A percentile compares a stretch with the other conserved stretches of the same genome.
These are phyloP conservation scores for Neonothopanus nambi DNA, from an alignment of 1,284 basidiomycete species.

Conservation along the genomic window DNA sequence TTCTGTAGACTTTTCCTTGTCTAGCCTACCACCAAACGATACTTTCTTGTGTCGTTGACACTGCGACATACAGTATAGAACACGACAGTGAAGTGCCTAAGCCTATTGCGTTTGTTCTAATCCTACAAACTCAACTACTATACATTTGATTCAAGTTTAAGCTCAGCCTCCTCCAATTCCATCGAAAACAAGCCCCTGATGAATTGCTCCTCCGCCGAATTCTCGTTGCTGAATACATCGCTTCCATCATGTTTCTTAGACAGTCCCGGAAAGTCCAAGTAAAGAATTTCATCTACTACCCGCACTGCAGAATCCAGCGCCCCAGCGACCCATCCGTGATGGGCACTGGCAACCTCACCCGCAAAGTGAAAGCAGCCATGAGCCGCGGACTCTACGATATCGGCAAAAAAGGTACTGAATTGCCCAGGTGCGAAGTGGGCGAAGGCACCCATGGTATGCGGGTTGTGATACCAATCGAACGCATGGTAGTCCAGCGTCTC, in stretches of 20 bases:
- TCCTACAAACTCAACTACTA: too few relatives aligned
- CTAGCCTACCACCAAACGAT: too few relatives aligned
- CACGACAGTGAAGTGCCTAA: too few relatives aligned
- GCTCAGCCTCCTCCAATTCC: neutral
- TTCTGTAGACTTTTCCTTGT: too few relatives aligned
- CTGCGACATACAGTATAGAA: too few relatives aligned
- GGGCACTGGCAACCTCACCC: constrained; percentile 2
- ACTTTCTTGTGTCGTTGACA: too few relatives aligned
- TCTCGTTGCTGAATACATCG: neutral
- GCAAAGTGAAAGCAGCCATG: constrained; percentile 6
- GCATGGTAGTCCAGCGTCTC: constrained; percentile 24
- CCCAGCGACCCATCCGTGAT: constrained; percentile 8
- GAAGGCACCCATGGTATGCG: constrained; percentile 21
- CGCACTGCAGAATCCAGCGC: neutral
- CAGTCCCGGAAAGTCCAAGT: neutral
- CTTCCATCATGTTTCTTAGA: neutral
- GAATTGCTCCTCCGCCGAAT: neutral
- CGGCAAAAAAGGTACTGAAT: neutral
- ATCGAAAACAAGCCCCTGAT: neutral
- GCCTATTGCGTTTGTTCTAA: too few relatives aligned
- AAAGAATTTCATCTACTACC: neutral
- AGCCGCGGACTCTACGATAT: constrained; percentile 1
- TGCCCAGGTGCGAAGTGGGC: constrained; percentile 3
- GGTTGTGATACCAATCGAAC: constrained; percentile 27
- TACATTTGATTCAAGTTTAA: too few relatives aligned